A percentile compares a stretch with the other conserved stretches of the same genome.
phyloP scores from a whole-genome alignment of 208 protist species.

The Tritrichomonas foetus region DNA sequence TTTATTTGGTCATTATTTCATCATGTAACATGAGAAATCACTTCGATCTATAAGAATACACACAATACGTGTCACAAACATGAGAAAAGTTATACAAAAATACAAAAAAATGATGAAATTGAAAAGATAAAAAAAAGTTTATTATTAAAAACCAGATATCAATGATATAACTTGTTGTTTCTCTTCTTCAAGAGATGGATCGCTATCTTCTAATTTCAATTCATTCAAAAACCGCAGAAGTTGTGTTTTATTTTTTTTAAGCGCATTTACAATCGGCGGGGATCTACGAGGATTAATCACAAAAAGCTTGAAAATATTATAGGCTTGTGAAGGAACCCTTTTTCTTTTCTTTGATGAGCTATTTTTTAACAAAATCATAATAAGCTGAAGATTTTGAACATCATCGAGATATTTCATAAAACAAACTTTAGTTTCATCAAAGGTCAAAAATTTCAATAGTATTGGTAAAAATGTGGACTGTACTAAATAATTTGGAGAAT shows the following conservation, averaged over 20 bases:
- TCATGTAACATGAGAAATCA: too few relatives aligned
- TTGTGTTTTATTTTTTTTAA: background rate
- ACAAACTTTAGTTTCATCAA: too few relatives aligned
- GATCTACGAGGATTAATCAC: background rate
- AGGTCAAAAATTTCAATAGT: background rate
- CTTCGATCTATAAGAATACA: too few relatives aligned
- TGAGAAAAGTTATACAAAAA: too few relatives aligned
- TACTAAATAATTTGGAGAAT: background rate
- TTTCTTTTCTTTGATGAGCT: too few relatives aligned
- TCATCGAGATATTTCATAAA: background rate
- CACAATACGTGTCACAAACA: too few relatives aligned
- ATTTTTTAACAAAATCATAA: background rate
- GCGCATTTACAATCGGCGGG: background rate
- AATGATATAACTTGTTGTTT: background rate
- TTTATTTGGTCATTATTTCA: too few relatives aligned
- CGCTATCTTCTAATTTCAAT: background rate
- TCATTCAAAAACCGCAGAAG: background rate
- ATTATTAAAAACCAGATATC: background rate
- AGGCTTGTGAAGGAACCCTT: background rate
- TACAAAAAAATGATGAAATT: too few relatives aligned
- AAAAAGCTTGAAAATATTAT: conserved; percentile 6
- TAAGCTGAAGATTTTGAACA: background rate
- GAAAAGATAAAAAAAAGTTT: too few relatives aligned
- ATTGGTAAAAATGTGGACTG: background rate
- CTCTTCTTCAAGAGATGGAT: background rate